Conservation (phyloP, 1,284 basidiomycete genomes). For the Papiliotrema laurentii region DNA sequence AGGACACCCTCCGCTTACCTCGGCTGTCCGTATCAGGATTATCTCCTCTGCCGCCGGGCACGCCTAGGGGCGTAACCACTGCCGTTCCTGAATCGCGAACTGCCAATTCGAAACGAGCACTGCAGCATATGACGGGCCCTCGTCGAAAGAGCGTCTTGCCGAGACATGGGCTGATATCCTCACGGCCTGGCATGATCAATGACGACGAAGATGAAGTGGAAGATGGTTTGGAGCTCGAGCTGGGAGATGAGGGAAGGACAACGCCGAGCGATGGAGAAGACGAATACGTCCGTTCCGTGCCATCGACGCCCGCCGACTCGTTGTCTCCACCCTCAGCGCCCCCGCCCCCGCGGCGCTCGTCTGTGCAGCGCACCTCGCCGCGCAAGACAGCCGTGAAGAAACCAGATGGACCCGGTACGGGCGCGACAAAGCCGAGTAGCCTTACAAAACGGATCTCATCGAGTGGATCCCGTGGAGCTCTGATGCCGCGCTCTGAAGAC, state of each 20-base stretch:
- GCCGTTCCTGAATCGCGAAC: neutral
- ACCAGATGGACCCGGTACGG: neutral
- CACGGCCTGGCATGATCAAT: neutral
- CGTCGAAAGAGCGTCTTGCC: conserved; percentile 11
- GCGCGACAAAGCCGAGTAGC: neutral
- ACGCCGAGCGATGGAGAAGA: neutral
- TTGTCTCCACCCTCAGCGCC: neutral
- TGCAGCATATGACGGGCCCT: neutral
- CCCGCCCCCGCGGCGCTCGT: neutral
- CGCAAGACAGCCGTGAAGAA: neutral
- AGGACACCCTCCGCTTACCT: conserved; percentile 13
- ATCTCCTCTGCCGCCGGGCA: neutral
- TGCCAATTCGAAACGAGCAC: neutral
- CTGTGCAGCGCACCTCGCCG: neutral
- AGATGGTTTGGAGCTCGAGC: neutral
- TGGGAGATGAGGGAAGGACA: no score
- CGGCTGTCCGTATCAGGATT: neutral
- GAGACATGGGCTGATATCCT: neutral
- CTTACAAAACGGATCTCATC: neutral
- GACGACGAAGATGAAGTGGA: neutral
- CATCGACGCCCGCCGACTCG: neutral
- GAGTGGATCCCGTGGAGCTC: neutral
- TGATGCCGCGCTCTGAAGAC: neutral
- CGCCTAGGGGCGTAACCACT: neutral
- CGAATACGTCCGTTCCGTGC: neutral